Evolutionary conservation across 352 stramenopile genomes (phyloP), one percentile per base, ranked within the genome.

Genomic region (Phytophthora rubi): DNA sequence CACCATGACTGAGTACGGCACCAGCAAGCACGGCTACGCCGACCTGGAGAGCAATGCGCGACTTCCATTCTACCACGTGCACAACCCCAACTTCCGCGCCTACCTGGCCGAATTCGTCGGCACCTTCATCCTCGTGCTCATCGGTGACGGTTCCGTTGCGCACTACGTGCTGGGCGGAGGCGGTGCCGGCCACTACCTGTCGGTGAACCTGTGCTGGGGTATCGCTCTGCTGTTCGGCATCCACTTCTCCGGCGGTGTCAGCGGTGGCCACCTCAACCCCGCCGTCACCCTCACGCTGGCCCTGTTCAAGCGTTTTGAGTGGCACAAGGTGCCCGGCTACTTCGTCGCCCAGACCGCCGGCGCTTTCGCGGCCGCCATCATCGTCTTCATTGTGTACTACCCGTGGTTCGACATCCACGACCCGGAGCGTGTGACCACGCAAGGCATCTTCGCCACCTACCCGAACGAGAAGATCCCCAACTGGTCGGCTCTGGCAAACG

Each of bases 331-430:
- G 6, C 80, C 76, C 4, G 73, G 73, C 28, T 91, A 89, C 70
- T 71, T 86, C 12, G 8, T 86, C 2, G 70, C 80, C 8, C 83
- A 91, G 56, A 75, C 79, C 0, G 35, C 79, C 21, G 83, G 80
- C 12, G 80, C 73, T 1, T 90, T 91, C 39, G 67, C 52, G 12
- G 83, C 72, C 5, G 80, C 80, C 10, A 52, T 76, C 15, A 52
- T 82, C 15, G 75, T 91, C 32, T 89, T 83, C 53, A 65, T 88
- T 49, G 71, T 90, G 18, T 90, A 91, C 68, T 89, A 88, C 67
- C 83, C 75, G 48, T 76, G 76, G 66, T 85, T 88, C 54, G 71
- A 86, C 47, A 62, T 69, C 18, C 61, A 80, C n/a, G 80, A 91
- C 55, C 81, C 83, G 1, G 28, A 72, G 16, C 71, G 70, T 7